Evolutionary conservation across 1,139 yeast species (phyloP).

Genomic region (Yamadazyma buinensis): DNA sequence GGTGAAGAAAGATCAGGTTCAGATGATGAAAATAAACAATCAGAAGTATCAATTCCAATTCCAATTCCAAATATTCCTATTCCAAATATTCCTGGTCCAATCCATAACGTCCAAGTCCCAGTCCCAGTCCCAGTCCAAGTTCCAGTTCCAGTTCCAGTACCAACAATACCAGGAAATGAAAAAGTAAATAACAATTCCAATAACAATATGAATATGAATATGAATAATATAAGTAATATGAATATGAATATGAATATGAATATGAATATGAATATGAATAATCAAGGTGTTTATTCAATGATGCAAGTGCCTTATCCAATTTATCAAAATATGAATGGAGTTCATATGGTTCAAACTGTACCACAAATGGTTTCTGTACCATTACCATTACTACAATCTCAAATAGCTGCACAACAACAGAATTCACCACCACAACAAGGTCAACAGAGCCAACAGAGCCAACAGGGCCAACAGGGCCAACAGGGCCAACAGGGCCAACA

Average conservation of each 20-base stretch:
- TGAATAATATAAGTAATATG: conserved; percentile 4
- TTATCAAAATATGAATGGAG: conserved; percentile 14
- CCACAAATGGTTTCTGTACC: conserved; percentile 18
- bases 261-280: background rate
- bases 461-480: conserved; percentile 9
- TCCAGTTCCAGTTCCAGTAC: conserved; percentile 1
- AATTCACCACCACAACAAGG: background rate
- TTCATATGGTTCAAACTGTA: conserved; percentile 16
- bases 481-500: background rate
- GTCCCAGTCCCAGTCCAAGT: background rate
- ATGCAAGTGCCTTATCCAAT: conserved; percentile 27
- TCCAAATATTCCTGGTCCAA: background rate
- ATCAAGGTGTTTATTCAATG: conserved; percentile 20
- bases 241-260: background rate
- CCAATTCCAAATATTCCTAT: background rate
- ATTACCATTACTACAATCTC: conserved; percentile 13
- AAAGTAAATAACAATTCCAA: conserved; percentile 1
- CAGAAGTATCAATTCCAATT: background rate
- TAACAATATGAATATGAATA: background rate
- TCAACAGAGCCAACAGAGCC: conserved; percentile 4
- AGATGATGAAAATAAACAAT: no score
- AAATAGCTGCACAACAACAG: conserved; percentile 8
- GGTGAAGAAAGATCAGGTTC: no score
- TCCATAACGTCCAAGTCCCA: background rate
- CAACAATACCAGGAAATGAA: background rate